Evolutionary conservation across 441 rosid genomes (phyloP), one percentile per base, ranked within the genome.

Genomic region (Syzygium malaccense): DNA sequence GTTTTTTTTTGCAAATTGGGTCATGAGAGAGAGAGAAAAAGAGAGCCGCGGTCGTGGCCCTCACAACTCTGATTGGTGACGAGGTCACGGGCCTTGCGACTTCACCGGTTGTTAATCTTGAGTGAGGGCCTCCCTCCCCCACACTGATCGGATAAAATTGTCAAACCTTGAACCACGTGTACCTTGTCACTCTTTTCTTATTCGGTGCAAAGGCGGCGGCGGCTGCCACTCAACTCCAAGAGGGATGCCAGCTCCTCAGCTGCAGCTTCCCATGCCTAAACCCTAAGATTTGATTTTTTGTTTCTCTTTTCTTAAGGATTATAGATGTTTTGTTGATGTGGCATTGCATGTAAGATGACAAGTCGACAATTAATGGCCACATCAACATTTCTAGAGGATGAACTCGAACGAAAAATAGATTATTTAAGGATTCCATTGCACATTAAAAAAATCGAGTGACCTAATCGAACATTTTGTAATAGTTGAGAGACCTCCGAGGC

Each of bases 151-250:
- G 19, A 55, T 19, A 55, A 19, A 20, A 55, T 55, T 55, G 10
- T 55, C 12, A 7, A 55, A 4, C 58, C 26, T 55, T 25, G 8
- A 55, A 55, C 11, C 9, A 20, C 2, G 17, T 6, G 1, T 53
- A 53, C 58, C 11, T 8, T 56, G 26, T 56, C 2, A 4, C 26
- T 56, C 11, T 20, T 56, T 56, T 56, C 58, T 56, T 8, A 26
- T 56, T 23, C 2, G 3, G 26, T 0, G 26, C 4, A 4, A 56
- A 55, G 58, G 58, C 4, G n/a, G n/a, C 6, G 14, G n/a, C 1
- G 6, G n/a, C 4, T 57, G 11, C 26, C n/a, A 0, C 14, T 5
- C 0, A 3, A 25, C n/a, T 57, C 13, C 2, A 14, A 1, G 62
- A 57, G n/a, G 62, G 62, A 25, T 0, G 14, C 23, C 14, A 2